phyloP scores from a whole-genome alignment of 257 asterid species.

The Nicotiana attenuata region DNA sequence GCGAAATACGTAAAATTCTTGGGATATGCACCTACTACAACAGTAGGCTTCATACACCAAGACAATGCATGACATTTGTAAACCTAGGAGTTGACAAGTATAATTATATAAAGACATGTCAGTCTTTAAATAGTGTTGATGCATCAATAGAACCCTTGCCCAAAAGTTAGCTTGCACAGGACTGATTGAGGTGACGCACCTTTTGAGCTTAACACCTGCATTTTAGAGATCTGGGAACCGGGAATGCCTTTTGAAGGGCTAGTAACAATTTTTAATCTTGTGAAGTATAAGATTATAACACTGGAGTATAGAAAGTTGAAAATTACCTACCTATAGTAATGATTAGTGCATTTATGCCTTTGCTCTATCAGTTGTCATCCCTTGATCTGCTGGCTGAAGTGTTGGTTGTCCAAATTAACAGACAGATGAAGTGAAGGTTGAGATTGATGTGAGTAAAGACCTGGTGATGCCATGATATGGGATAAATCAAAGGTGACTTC shows the following conservation, averaged over 20 bases:
- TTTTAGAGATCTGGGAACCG: no score
- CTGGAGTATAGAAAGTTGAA: background rate
- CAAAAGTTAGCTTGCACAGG: no score
- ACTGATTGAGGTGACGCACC: no score
- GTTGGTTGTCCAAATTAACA: background rate
- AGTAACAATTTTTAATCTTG: background rate
- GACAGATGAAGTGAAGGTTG: background rate
- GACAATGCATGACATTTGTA: no score
- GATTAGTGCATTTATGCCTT: background rate
- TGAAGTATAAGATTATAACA: background rate
- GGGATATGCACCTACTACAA: no score
- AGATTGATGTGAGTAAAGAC: background rate
- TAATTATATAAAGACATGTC: no score
- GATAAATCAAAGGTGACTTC: background rate
- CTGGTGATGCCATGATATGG: background rate
- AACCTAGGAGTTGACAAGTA: no score
- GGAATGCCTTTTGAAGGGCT: background rate
- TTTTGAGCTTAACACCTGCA: no score
- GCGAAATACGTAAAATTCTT: no score
- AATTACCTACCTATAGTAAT: background rate
- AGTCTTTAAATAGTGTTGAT: no score
- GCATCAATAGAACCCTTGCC: no score
- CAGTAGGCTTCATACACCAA: no score
- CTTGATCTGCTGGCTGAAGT: background rate
- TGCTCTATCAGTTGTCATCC: background rate